Evolutionary conservation across 176 grass and related monocot genomes (phyloP).

Genomic region (Triticum turgidum): DNA sequence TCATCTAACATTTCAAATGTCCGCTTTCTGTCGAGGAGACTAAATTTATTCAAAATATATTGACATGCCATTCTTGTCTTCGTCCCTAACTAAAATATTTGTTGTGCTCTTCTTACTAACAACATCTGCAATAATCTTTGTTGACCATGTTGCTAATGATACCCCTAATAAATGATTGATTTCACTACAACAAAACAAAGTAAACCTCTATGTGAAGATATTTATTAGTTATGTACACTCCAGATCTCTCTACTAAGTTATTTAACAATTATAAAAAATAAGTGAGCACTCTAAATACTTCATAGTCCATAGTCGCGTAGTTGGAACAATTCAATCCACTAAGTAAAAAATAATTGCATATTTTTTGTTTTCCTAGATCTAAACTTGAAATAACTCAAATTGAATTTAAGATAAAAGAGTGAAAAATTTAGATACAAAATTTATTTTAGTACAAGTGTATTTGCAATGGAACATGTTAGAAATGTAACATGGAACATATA

Average conservation of each 20-base stretch:
- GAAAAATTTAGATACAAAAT: not conserved
- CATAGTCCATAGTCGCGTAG: not conserved
- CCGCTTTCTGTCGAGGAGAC: too few relatives aligned
- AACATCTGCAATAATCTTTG: too few relatives aligned
- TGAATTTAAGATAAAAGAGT: too few relatives aligned
- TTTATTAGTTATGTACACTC: not conserved
- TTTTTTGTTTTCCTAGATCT: not conserved
- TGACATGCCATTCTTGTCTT: too few relatives aligned
- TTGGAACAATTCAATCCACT: not conserved
- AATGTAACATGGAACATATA: not conserved
- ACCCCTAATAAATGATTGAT: too few relatives aligned
- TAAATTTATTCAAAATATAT: too few relatives aligned
- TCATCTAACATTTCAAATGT: too few relatives aligned
- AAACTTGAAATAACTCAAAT: not conserved
- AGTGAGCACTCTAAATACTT: not conserved
- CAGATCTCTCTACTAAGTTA: not conserved
- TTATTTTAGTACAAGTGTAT: not conserved
- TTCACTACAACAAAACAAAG: not conserved
- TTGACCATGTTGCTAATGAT: too few relatives aligned
- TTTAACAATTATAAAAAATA: not conserved
- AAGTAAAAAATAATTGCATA: not conserved
- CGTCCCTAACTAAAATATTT: too few relatives aligned
- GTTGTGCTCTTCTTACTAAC: too few relatives aligned
- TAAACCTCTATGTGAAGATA: not conserved
- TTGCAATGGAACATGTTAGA: not conserved